Evolutionary conservation across 1,139 yeast species (phyloP).

Genomic region (Kazachstania sp.): DNA sequence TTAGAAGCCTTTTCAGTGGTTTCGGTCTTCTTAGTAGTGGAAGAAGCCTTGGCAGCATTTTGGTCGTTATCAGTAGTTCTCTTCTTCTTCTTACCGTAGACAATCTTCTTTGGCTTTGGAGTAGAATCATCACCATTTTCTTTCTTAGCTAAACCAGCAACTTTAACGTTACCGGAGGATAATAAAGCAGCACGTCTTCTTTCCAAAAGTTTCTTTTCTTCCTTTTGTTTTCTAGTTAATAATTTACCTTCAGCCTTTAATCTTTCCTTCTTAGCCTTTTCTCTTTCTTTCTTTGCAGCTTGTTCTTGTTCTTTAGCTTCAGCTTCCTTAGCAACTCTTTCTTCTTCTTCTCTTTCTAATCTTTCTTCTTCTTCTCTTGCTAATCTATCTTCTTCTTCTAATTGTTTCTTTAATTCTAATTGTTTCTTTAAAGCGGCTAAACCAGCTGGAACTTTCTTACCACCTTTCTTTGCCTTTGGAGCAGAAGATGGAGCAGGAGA

Average conservation of each 20-base stretch:
- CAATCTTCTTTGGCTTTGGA: constrained; percentile 60
- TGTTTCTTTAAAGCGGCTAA: constrained; percentile 76
- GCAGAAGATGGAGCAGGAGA: constrained; percentile 1
- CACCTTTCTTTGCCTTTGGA: constrained; percentile 38
- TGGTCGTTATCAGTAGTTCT: constrained; percentile 30
- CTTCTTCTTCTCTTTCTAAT: constrained; percentile 53
- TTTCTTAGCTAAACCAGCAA: constrained; percentile 57
- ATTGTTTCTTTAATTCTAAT: constrained; percentile 75
- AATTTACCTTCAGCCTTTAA: constrained; percentile 89
- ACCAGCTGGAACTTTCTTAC: constrained; percentile 69
- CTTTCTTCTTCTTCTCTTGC: constrained; percentile 53
- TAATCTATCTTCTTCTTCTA: constrained; percentile 59
- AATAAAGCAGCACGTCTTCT: constrained; percentile 83
- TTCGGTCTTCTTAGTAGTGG: constrained; percentile 11
- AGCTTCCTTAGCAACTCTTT: constrained; percentile 43
- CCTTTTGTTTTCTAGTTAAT: constrained; percentile 88
- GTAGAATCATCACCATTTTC: constrained; percentile 30
- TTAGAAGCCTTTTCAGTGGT: constrained; percentile 38
- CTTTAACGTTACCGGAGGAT: constrained; percentile 61
- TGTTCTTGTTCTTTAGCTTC: constrained; percentile 60
- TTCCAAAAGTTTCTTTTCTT: constrained; percentile 78
- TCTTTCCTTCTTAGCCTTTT: constrained; percentile 67
- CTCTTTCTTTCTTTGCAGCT: constrained; percentile 73
- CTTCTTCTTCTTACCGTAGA: constrained; percentile 67
- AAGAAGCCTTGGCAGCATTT: constrained; percentile 10